Evolutionary conservation across 1,284 basidiomycete genomes (phyloP).

Genomic region (Amylostereum areolatum): DNA sequence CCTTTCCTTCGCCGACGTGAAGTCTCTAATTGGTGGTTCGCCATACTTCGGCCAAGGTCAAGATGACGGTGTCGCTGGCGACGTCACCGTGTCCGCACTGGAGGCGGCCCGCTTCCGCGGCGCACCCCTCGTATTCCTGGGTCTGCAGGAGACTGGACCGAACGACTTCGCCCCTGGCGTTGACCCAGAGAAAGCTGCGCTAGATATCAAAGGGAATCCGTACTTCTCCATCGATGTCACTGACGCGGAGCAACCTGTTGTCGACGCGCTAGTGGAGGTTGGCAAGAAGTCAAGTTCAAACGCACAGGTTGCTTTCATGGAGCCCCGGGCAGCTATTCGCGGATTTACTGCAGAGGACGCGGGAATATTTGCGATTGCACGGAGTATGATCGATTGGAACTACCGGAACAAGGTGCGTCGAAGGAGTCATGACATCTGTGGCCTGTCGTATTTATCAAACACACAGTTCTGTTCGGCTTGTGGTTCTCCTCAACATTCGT

Average conservation of each 20-base stretch:
- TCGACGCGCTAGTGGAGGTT: conserved; percentile 40
- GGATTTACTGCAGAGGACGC: conserved; percentile 54
- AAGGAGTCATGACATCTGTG: neutral
- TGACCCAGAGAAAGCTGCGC: conserved; percentile 35
- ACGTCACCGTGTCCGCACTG: conserved; percentile 39
- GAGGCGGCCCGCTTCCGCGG: conserved; percentile 63
- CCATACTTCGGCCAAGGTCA: conserved; percentile 67
- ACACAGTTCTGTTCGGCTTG: conserved; percentile 84
- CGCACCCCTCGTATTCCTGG: conserved; percentile 63
- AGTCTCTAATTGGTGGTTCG: conserved; percentile 34
- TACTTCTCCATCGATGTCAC: conserved; percentile 78
- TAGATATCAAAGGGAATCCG: conserved; percentile 64
- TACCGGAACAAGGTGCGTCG: conserved; percentile 64
- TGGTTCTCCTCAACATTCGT: conserved; percentile 75
- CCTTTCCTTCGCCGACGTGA: conserved; percentile 51
- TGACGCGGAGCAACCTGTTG: conserved; percentile 37
- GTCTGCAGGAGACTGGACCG: conserved; percentile 63
- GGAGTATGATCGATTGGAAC: conserved; percentile 89
- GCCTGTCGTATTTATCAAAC: conserved; percentile 9
- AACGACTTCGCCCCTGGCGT: conserved; percentile 43
- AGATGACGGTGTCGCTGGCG: conserved; percentile 37
- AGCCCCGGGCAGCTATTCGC: conserved; percentile 59
- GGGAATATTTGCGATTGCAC: conserved; percentile 68
- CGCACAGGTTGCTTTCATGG: conserved; percentile 52
- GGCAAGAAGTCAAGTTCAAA: conserved; percentile 32